Evolutionary conservation across 2,329 filamentous ascomycete genomes (phyloP), one percentile per base, ranked within the genome.

Genomic region (Metarhizium robertsii): DNA sequence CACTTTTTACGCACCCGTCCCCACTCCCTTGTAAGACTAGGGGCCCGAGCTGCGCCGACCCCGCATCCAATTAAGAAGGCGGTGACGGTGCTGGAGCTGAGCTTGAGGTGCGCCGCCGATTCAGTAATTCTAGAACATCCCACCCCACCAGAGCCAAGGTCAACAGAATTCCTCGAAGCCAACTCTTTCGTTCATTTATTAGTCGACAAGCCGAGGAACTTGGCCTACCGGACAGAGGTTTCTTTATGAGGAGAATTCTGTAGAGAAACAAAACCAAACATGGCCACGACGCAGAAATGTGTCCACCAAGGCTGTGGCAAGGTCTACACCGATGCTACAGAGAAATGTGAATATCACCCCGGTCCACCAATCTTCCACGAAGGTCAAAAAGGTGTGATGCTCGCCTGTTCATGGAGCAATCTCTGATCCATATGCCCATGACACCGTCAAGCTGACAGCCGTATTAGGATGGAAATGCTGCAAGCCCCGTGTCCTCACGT

Each of bases 291-390:
- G 56, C 81, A 85, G 66, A 97, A 95, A 76, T 99, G 94, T 72
- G 90, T 96, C 57, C 94, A 96, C 76, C 92, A 95, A 73, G 91
- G 92, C 70, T 99, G 94, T 73, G 90, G 88, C 66, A 97, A 96
- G 79, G 73, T 78, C 61, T 97, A 90, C 72, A 85, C 85, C 51
- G 87, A 96, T 70, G 74, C 85, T 10, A 83, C 90, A 46, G 92
- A 96, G 71, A 80, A 85, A 62, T 99, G 94, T 75, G 75, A 83
- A 64, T 97, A 96, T 75, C 94, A 99, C 74, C 90, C 92, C 47
- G 92, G 92, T 55, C 90, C 92, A 61, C 94, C 94, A 49, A 80
- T 94, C 69, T 99, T 99, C 72, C 94, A 97, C 71, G 94, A 99
- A 75, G 94, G 94, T 59, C 92, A 96, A 75, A 97, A 99, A 85